Base-by-base conservation (phyloP, 1,139 yeast species). In the Yamadazyma buinensis region DNA sequence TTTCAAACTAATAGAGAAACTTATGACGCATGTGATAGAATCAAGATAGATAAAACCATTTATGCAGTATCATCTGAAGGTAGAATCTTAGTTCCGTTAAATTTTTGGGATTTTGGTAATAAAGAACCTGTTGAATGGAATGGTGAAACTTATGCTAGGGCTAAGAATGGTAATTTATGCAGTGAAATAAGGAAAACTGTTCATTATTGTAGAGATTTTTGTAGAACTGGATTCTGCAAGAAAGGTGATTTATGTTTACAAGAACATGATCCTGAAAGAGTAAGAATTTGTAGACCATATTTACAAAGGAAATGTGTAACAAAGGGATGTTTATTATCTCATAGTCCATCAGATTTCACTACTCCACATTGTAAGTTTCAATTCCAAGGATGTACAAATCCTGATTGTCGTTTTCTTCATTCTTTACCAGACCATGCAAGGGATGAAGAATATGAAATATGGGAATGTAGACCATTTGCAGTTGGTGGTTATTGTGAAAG, bases 401-500 rank as follows among this genome's bases (percentile, higher is more conserved):
- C 57, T 2, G 55, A 65, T 21, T 85, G 95, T 51, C 58, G 57
- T 23, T 85, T 65, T 49, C 63, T 73, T 19, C 95, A 65, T 40
- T 38, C 35, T 5, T 15, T 20, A 7, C 36, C 36, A 9, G 11
- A 13, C 5, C 29, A 29, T 18, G 27, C 10, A 9, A 13, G 15
- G 5, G 32, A 35, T 21, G 8, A 8, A 4, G 15, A 17, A 3
- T 28, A 21, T 26, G 33, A 35, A 17, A 23, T 35, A 18, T 60
- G 67, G 54, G 62, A 77, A 0, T 84, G 95, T 48, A 64, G 85
- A 21, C 79, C 75, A 22, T 85, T 85, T 61, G 72, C 90, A 2
- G 49, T 79, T 23, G 74, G 75, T 7, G 90, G 92, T 1, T 82
- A 75, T 59, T 84, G 95, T 55, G 72, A 63, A 20, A 54, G 75